Conservation (phyloP, 139 green algal genomes). For the Chlorella ohadii region DNA sequence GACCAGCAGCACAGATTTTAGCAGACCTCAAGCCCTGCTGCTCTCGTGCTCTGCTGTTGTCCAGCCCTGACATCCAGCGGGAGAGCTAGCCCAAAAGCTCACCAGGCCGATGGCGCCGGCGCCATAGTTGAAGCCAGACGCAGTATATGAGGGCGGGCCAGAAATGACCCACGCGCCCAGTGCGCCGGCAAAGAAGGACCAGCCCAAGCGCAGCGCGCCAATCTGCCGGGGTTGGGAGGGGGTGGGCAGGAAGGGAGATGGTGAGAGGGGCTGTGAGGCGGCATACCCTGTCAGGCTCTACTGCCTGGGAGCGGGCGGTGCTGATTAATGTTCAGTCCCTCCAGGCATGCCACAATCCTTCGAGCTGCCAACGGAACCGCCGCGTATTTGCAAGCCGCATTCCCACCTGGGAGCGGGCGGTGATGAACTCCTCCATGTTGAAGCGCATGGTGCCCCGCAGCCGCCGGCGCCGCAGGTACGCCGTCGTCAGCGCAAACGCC, state of each 20-base stretch:
- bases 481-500: constrained; percentile 13
- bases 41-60: too few relatives aligned
- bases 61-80: too few relatives aligned
- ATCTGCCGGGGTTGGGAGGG: constrained; percentile 3
- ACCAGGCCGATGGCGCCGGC: constrained; percentile 73
- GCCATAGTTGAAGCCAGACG: constrained; percentile 47
- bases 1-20: too few relatives aligned
- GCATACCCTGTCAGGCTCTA: not conserved
- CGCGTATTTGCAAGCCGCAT: too few relatives aligned
- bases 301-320: too few relatives aligned
- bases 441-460: not conserved
- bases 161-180: constrained; percentile 83
- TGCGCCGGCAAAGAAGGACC: constrained; percentile 75
- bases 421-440: constrained; percentile 68
- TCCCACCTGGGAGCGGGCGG: constrained; percentile 47
- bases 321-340: too few relatives aligned
- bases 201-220: constrained; percentile 57
- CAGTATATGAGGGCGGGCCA: constrained; percentile 52
- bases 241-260: not conserved
- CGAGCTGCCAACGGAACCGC: too few relatives aligned
- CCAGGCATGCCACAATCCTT: too few relatives aligned
- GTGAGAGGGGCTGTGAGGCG: not conserved
- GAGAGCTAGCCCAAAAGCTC: too few relatives aligned
- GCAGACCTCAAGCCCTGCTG: too few relatives aligned
- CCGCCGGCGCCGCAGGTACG: not conserved